Evolutionary conservation across 164 flowering plant genomes (phyloP), one percentile per base, ranked within the genome.

Genomic region (Stephania japonica): DNA sequence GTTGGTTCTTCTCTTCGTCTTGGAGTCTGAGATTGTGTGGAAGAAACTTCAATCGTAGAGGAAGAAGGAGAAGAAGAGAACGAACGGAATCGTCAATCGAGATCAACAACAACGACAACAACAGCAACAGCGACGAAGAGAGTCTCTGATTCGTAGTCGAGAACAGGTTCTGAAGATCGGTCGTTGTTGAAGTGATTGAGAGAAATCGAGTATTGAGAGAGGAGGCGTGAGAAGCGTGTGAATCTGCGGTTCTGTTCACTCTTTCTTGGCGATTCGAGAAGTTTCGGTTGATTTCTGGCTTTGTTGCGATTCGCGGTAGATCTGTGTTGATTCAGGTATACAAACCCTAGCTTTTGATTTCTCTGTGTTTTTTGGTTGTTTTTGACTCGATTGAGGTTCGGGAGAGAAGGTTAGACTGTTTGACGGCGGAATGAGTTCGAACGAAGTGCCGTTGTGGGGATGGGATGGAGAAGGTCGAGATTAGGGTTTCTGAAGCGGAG

Each of bases 331-430:
- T 63, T 44, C 80, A 78, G 80, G 80, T 78, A 78, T 78, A 41
- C 67, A 78, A 78, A 73, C 74, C 74, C 74, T 78, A 65, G 73
- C 69, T 73, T 44, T 73, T 73, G 76, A 73, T 73, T 77, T 73
- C 61, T 73, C 23, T 77, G 43, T 70, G 42, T 66, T 26, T 74
- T 70, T 78, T 63, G 47, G 74, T 72, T 69, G 47, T 65, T 32
- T 73, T 73, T 77, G 66, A 63, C n/a, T 65, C 71, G 70, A n/a
- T 71, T 59, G 59, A 63, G 43, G 8, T 61, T 47, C 18, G 12
- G 12, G 16, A 9, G 53, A 12, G 64, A 25, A 24, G 68, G 23
- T 24, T 24, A 1, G 16, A 42, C 38, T 59, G 43, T 68, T 67
- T 43, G 72, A 68, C 72, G 27, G 47, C 44, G 21, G 41, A 50